Evolutionary conservation across 2,329 filamentous ascomycete genomes (phyloP), one percentile per base, ranked within the genome.

Genomic region (Arthrobotrys megalospora): DNA sequence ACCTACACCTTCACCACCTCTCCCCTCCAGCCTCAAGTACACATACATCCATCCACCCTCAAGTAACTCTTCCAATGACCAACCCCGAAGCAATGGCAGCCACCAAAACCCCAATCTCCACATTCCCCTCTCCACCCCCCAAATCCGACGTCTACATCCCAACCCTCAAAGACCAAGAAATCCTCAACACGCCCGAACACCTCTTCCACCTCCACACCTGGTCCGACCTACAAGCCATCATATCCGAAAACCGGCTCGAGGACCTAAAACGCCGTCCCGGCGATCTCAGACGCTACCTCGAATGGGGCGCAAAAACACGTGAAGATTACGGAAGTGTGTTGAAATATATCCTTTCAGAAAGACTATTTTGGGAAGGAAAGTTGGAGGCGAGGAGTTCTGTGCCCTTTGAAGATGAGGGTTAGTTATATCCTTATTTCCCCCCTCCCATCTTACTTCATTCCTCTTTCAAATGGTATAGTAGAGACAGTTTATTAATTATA

Each of bases 211-310:
- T 87, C 62, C 86, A 91, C 82, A 86, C 88, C 0, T 98, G 95
- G 95, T 85, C 87, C 3, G 86, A 91, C 80, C 92, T 95, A 65
- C 87, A 86, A 82, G 83, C 87, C 24, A 87, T 94, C 79, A 88
- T 93, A 73, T 82, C 85, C 19, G 79, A 81, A 66, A 82, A 82
- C 70, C 75, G 88, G 7, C 90, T 97, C 53, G 90, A 93, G 82
- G 86, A 86, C 11, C 96, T 98, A 84, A 91, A 92, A 82, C 90
- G 95, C 19, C 85, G 90, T 1, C 94, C 95, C 0, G 92, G 90
- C 2, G 89, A 96, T 66, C 87, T 97, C 73, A 88, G 93, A n/a
- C 88, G 89, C 50, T 98, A 97, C 83, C 87, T 92, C 5, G 87
- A 89, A 73, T 96, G 90, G 84, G 91, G 88, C 21, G 88, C 89